These are phyloP conservation scores for Sporothrix brunneoviolacea DNA, from an alignment of 2,329 filamentous ascomycete species.

Conservation along the genomic window DNA sequence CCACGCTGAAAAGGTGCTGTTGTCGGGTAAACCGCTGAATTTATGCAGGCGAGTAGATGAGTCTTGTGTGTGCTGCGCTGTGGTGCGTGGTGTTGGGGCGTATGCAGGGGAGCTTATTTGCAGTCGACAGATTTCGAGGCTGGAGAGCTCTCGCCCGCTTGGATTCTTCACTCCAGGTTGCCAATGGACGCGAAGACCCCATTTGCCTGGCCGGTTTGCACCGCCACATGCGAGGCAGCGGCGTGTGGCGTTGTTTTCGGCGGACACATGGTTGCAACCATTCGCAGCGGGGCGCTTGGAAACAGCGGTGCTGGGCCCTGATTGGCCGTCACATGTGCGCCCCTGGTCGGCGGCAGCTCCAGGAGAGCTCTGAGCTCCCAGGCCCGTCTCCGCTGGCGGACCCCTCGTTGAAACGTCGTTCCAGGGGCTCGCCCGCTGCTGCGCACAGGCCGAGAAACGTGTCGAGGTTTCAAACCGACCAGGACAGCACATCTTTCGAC, in stretches of 20 bases:
- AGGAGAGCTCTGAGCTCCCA: conserved; percentile 1
- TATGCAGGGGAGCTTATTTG: background rate
- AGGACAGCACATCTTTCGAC: background rate
- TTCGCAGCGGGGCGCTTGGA: conserved; percentile 1
- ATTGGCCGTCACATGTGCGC: conserved; percentile 10
- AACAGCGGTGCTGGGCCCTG: background rate
- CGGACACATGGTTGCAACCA: no score
- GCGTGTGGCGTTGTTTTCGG: no score
- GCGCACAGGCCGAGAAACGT: background rate
- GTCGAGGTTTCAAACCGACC: conserved; percentile 9
- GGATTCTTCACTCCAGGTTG: conserved; percentile 15
- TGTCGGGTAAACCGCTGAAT: no score
- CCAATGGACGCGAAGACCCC: conserved; percentile 13
- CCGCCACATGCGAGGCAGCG: background rate
- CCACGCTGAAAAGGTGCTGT: no score
- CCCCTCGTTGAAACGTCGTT: conserved; percentile 11
- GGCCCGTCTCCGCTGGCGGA: background rate
- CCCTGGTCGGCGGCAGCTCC: conserved; percentile 5
- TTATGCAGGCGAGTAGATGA: no score
- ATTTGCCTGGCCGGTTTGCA: background rate
- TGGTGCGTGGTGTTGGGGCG: no score
- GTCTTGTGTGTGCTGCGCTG: no score
- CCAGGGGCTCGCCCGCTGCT: background rate
- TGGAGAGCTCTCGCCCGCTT: conserved; percentile 5
- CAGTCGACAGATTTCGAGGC: conserved; percentile 1